Conservation (phyloP, 208 protist species). For the Wallacemonas rigidus region DNA sequence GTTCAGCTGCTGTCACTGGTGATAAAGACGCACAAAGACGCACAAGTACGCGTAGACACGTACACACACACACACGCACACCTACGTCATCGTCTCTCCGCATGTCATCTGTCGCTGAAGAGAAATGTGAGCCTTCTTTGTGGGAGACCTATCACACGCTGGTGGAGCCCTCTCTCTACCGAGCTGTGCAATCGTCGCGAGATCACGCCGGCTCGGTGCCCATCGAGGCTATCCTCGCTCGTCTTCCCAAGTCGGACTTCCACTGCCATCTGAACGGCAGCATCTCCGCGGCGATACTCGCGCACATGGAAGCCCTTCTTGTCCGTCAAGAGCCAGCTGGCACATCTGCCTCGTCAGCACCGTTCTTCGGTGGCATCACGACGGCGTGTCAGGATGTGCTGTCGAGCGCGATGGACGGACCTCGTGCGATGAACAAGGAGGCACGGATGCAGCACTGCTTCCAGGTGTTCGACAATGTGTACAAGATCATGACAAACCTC, state of each 20-base stretch:
- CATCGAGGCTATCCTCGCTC: constrained; percentile 19
- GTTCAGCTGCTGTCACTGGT: no score
- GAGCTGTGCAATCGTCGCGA: not conserved
- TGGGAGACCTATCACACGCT: not conserved
- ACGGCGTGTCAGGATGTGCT: constrained; percentile 23
- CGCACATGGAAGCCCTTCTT: constrained; percentile 48
- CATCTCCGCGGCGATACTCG: constrained; percentile 54
- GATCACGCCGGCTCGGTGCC: not conserved
- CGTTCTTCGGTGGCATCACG: constrained; percentile 2
- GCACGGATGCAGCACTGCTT: constrained; percentile 85
- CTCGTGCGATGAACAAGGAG: constrained; percentile 5
- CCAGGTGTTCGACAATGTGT: constrained; percentile 77
- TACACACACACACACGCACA: no score
- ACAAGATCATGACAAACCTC: constrained; percentile 74
- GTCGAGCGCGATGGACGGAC: not conserved
- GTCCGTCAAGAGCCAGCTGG: not conserved
- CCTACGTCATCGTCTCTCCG: no score
- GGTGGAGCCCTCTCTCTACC: constrained; percentile 1
- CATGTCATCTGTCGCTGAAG: no score
- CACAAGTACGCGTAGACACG: no score
- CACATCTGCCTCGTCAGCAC: not conserved
- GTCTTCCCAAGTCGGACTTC: constrained; percentile 66
- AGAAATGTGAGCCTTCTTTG: not conserved
- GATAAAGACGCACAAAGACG: no score
- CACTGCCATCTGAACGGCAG: constrained; percentile 85